phyloP scores from a whole-genome alignment of 352 stramenopile genomes.

The Phytophthora boehmeriae region DNA sequence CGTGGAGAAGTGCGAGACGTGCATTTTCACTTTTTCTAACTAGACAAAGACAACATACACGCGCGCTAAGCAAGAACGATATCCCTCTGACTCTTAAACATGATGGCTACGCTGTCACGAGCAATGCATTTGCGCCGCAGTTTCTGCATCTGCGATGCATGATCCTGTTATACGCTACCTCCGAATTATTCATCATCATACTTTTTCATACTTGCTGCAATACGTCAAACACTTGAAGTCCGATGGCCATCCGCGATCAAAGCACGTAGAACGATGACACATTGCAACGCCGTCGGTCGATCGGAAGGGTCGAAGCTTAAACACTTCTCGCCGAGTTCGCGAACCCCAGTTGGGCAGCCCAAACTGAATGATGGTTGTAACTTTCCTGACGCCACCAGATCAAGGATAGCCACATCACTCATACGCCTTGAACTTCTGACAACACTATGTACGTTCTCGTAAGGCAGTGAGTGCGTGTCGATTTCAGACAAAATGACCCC shows the following conservation, averaged over 20 bases:
- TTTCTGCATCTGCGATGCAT: too few relatives aligned
- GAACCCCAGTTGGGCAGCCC: slow-evolving; percentile 43
- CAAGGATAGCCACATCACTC: slow-evolving; percentile 33
- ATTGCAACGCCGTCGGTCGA: slow-evolving; percentile 49
- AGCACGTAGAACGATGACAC: slow-evolving; percentile 46
- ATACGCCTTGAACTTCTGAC: slow-evolving; percentile 17
- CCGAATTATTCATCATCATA: too few relatives aligned
- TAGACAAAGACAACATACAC: background rate
- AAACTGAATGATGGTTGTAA: slow-evolving; percentile 29
- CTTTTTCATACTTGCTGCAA: background rate
- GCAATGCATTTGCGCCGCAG: too few relatives aligned
- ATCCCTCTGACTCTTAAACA: too few relatives aligned
- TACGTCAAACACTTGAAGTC: background rate
- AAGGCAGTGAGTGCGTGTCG: slow-evolving; percentile 58
- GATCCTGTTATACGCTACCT: too few relatives aligned
- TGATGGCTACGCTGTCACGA: too few relatives aligned
- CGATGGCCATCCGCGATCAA: slow-evolving; percentile 20
- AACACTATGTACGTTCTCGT: slow-evolving; percentile 34
- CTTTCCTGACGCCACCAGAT: slow-evolving; percentile 29
- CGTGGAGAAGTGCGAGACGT: slow-evolving; percentile 77
- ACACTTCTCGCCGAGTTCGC: slow-evolving; percentile 42
- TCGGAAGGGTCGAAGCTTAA: slow-evolving; percentile 38
- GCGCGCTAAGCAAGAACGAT: background rate
- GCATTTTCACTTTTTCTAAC: slow-evolving; percentile 83
- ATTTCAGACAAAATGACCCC: slow-evolving; percentile 62